These are phyloP conservation scores for Kazachstania kunashirensis DNA, from an alignment of 805 yeast genomes.

Conservation along the genomic window DNA sequence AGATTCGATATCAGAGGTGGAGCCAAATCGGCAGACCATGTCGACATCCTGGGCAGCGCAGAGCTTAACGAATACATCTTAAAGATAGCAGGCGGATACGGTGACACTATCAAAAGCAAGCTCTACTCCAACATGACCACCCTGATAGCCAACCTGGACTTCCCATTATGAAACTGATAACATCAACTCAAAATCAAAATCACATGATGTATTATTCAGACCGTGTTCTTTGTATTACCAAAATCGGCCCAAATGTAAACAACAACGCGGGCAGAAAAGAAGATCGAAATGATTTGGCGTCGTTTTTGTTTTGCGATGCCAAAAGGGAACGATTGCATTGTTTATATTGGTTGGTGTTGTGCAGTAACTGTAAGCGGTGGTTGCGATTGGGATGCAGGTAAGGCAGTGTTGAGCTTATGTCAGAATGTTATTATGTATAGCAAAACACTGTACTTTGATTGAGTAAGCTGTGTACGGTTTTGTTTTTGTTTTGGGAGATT, in stretches of 20 bases:
- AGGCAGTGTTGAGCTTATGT: no score
- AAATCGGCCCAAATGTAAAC: background rate
- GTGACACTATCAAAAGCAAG: conserved; percentile 53
- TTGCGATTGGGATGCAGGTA: no score
- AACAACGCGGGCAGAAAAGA: background rate
- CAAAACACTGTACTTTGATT: no score
- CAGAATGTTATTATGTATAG: no score
- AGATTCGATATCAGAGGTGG: conserved; percentile 94
- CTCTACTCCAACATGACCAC: conserved; percentile 49
- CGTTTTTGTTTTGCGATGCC: background rate
- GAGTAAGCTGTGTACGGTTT: no score
- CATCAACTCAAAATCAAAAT: background rate
- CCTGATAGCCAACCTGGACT: conserved; percentile 49
- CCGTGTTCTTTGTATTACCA: background rate
- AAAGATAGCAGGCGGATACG: conserved; percentile 74
- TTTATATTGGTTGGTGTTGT: no score
- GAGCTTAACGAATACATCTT: conserved; percentile 80
- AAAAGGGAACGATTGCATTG: no score
- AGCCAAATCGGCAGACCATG: conserved; percentile 95
- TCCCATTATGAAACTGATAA: conserved; percentile 26
- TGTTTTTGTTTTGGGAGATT: no score
- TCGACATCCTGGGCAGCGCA: conserved; percentile 89
- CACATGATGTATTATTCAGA: no score
- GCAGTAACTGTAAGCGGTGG: no score
- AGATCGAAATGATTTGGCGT: background rate